Evolutionary conservation across 176 grass and related monocot genomes (phyloP), one percentile per base, ranked within the genome.

Genomic region (Panicum miliaceum): DNA sequence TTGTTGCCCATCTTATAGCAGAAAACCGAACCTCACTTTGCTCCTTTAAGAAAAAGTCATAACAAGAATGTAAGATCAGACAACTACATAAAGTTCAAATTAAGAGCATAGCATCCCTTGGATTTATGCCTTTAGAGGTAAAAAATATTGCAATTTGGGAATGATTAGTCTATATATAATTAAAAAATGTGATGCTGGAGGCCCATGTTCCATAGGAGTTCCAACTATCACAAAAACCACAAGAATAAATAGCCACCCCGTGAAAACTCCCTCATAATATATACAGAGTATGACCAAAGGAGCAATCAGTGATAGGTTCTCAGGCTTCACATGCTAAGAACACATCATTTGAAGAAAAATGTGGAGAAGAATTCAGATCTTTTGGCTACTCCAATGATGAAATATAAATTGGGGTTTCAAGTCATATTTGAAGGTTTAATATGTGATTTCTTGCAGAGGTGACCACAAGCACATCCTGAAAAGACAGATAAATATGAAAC

Each of bases 21-120:
- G 90, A 97, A 92, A 97, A 97, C 32, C 94, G 82, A 60, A 97
- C 92, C 64, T 97, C 94, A 75, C 75, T 94, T 91, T 97, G 92
- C 79, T 91, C 95, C 95, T 97, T 87, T 26, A 84, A 76, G 29
- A 86, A 86, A 86, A 91, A n/a, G 54, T 65, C 82, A 69, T 42
- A 26, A 50, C n/a, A 45, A 27, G 78, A 68, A 66, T 65, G 43
- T 75, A 82, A 65, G 40, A 86, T 89, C 67, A 84, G 50, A 79
- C 73, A 71, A 83, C 68, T 81, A 76, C 64, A 62, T 7, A 75
- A 78, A 82, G 23, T 60, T 62, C 42, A 80, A 80, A 80, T 5
- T 20, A 74, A 57, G 20, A 46, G 47, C 15, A 79, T 19, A 36
- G 57, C 26, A 84, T 79, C 74, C 58, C 25, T 22, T 52, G 50